Conservation (phyloP, 768 basidiomycete species). For the Suillus alpinus region DNA sequence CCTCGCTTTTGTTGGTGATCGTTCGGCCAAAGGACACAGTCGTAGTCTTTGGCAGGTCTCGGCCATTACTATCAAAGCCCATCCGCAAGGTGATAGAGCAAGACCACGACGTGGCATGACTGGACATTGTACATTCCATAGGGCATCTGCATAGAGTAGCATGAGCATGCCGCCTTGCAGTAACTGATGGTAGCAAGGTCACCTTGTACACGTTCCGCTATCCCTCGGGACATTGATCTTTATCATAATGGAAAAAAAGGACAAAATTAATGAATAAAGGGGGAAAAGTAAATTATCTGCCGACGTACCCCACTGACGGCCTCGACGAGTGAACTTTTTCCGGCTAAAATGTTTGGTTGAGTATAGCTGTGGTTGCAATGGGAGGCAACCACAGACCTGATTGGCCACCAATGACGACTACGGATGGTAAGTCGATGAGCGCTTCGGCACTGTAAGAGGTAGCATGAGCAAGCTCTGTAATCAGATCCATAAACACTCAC, state of each 20-base stretch:
- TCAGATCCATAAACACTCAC: constrained; percentile 18
- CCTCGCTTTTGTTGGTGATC: constrained; percentile 27
- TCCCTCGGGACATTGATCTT: constrained; percentile 63
- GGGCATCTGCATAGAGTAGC: constrained; percentile 39
- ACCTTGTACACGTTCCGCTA: constrained; percentile 60
- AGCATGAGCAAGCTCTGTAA: constrained; percentile 1
- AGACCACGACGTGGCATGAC: constrained; percentile 36
- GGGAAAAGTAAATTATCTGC: neutral
- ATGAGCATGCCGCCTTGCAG: neutral
- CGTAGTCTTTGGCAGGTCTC: constrained; percentile 15
- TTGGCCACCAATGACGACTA: constrained; percentile 56
- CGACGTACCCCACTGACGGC: constrained; percentile 50
- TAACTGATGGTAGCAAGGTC: neutral
- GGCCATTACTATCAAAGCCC: constrained; percentile 30
- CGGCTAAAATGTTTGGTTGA: constrained; percentile 34
- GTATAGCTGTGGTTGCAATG: neutral
- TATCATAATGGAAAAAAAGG: neutral
- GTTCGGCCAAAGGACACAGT: constrained; percentile 30
- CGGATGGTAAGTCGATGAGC: constrained; percentile 45
- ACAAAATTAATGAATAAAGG: neutral
- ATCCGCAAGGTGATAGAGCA: constrained; percentile 44
- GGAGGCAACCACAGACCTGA: constrained; percentile 37
- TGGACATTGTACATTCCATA: constrained; percentile 51
- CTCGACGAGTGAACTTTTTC: constrained; percentile 60
- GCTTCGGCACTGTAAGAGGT: constrained; percentile 32